Conservation (phyloP, 2,329 filamentous ascomycete species). For the Fusarium avenaceum region DNA sequence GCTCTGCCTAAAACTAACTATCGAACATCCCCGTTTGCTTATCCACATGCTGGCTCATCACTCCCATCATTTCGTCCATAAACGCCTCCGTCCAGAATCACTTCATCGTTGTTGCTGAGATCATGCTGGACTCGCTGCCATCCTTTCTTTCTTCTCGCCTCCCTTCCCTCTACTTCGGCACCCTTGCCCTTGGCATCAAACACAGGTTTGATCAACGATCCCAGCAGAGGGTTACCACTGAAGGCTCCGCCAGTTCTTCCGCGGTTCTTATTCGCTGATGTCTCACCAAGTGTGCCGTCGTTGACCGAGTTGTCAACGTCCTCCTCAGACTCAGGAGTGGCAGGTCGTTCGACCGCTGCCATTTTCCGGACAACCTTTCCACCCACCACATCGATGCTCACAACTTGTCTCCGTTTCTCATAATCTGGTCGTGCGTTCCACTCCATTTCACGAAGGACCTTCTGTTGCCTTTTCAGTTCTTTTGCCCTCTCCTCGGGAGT, state of each 20-base stretch:
- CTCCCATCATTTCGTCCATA: conserved; percentile 58
- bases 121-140: conserved; percentile 75
- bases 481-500: conserved; percentile 84
- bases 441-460: conserved; percentile 84
- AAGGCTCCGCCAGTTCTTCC: conserved; percentile 68
- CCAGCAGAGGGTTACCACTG: conserved; percentile 76
- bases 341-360: conserved; percentile 71
- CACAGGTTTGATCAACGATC: conserved; percentile 74
- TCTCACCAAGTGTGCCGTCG: conserved; percentile 52
- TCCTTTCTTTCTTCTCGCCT: conserved; percentile 59
- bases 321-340: conserved; percentile 63
- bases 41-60: conserved; percentile 58
- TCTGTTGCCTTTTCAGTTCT: conserved; percentile 88
- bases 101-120: conserved; percentile 68
- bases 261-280: conserved; percentile 52
- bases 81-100: conserved; percentile 70
- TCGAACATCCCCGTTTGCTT: neutral
- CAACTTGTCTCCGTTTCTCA: conserved; percentile 86
- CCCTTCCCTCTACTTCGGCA: conserved; percentile 53
- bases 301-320: conserved; percentile 54
- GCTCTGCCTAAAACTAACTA: neutral
- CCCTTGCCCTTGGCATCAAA: conserved; percentile 68
- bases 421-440: conserved; percentile 88
- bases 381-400: conserved; percentile 85
- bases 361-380: conserved; percentile 82